A percentile compares a stretch with the other conserved stretches of the same genome.
phyloP scores from a whole-genome alignment of 2,329 filamentous ascomycete genomes.

The Calycina marina region DNA sequence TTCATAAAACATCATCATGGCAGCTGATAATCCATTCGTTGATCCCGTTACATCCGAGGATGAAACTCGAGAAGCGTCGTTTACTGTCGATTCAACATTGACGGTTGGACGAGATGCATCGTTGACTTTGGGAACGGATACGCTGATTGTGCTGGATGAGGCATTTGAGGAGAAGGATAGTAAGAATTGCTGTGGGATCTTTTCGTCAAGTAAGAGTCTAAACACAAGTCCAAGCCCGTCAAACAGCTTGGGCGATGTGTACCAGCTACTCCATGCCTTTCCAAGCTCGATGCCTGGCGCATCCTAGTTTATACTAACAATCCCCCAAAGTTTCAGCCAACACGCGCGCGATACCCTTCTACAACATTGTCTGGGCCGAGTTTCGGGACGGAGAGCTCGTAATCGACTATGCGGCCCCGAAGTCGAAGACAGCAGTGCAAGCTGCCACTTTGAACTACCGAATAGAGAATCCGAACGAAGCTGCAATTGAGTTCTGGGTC shows the following conservation, averaged over 20 bases:
- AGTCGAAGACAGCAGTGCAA: constrained; percentile 43
- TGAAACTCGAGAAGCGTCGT: constrained; percentile 21
- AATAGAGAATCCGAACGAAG: constrained; percentile 17
- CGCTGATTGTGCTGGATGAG: constrained; percentile 44
- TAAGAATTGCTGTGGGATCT: constrained; percentile 40
- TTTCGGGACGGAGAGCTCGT: constrained; percentile 43
- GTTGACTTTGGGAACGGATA: constrained; percentile 44
- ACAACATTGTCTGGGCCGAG: constrained; percentile 75
- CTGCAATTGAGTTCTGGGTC: constrained; percentile 36
- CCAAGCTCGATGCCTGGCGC: too few relatives aligned
- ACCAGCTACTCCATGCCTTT: too few relatives aligned
- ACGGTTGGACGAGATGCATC: constrained; percentile 41
- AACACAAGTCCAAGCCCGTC: constrained; percentile 2
- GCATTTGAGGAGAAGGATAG: constrained; percentile 32
- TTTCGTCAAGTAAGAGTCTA: constrained; percentile 29
- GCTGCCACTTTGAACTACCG: constrained; percentile 45
- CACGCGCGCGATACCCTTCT: constrained; percentile 51
- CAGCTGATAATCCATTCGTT: constrained; percentile 24
- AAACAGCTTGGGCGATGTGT: too few relatives aligned
- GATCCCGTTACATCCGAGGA: constrained; percentile 22
- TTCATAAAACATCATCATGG: too few relatives aligned
- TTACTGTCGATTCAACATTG: constrained; percentile 31
- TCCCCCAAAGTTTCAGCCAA: constrained; percentile 16
- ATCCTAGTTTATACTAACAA: constrained; percentile 11
- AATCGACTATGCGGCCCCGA: constrained; percentile 56